Evolutionary conservation across 2,329 filamentous ascomycete species (phyloP), one percentile per base, ranked within the genome.

Genomic region (Cryphonectria nitschkei): DNA sequence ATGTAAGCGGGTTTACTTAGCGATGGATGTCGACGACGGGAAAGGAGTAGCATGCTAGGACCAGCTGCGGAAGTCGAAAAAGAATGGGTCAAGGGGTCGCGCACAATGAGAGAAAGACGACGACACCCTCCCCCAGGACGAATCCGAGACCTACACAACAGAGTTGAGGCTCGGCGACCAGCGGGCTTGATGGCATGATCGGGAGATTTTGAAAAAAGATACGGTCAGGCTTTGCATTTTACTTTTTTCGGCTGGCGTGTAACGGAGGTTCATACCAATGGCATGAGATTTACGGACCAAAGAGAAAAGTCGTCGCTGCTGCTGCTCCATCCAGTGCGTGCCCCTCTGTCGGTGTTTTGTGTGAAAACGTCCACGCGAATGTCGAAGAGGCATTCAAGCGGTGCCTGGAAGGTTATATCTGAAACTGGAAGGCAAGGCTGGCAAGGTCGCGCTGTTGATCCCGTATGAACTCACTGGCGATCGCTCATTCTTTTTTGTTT

Each of bases 1-100:
- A 99, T 99, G 96, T 99, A 93, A 97, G 88, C 78, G 78, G 80
- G 74, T 60, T 62, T 62, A n/a, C 19, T 50, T 50, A 14, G 34
- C 60, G 56, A 63, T 76, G 62, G 37, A 56, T 65, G 54, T 68
- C 43, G 67, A 69, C 9, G 58, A 34, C 58, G 69, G 43, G 46
- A 62, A 69, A 56, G 52, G 67, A 69, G 61, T 68, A 67, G 65
- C 67, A 65, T 71, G 72, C 61, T 65, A 68, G 69, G 39, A 68
- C 69, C 71, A 72, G 71, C 71, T 54, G 68, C 29, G 68, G 60
- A 64, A 67, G 67, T 52, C 43, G 67, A 64, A 60, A 75, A 73
- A 75, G 74, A 72, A 1, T 39, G 8, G 46, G 73, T 75, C 73
- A 73, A 73, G 77, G 74, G 74, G 68, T 72, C 68, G 65, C 63